A percentile compares a stretch with the other conserved stretches of the same genome.
Conservation (phyloP, 1,139 yeast species). For the Wickerhamiella pararugosa region DNA sequence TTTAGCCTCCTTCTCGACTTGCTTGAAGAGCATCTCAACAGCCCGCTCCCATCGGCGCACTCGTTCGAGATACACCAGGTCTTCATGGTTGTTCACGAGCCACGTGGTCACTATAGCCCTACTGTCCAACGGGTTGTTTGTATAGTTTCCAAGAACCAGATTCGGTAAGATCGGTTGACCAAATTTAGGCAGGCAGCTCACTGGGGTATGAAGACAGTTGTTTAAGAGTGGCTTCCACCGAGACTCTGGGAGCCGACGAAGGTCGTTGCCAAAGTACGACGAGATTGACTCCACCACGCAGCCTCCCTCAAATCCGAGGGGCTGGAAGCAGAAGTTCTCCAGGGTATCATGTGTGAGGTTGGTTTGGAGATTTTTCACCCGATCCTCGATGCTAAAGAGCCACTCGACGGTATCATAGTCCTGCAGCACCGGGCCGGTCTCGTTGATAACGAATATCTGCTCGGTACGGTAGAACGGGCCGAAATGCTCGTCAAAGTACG, state of each 20-base stretch:
- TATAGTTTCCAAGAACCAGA: slow-evolving; percentile 48
- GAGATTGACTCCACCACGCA: slow-evolving; percentile 87
- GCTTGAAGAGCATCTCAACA: slow-evolving; percentile 39
- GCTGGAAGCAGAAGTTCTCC: slow-evolving; percentile 71
- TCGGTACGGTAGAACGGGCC: slow-evolving; percentile 89
- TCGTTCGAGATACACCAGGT: slow-evolving; percentile 27
- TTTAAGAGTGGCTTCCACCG: slow-evolving; percentile 42
- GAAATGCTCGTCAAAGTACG: slow-evolving; percentile 59
- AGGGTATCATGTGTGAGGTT: slow-evolving; percentile 18
- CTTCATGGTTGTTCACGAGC: slow-evolving; percentile 36
- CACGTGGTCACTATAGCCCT: slow-evolving; percentile 66
- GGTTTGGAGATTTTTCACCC: slow-evolving; percentile 28
- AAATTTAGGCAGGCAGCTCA: slow-evolving; percentile 75
- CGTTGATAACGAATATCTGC: slow-evolving; percentile 64
- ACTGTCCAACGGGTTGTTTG: slow-evolving; percentile 25
- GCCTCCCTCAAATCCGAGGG: slow-evolving; percentile 42
- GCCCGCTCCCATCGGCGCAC: slow-evolving; percentile 52
- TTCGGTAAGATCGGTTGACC: slow-evolving; percentile 77
- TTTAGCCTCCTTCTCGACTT: slow-evolving; percentile 30
- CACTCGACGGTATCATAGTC: slow-evolving; percentile 54
- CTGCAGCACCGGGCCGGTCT: slow-evolving; percentile 44
- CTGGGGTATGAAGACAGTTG: slow-evolving; percentile 65
- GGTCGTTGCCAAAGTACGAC: slow-evolving; percentile 66
- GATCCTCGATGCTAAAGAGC: slow-evolving; percentile 72
- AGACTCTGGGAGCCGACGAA: slow-evolving; percentile 33